A percentile compares a stretch with the other conserved stretches of the same genome.
These are phyloP conservation scores for Suhomyces faveliae DNA, from an alignment of 805 yeast species.

Conservation along the genomic window DNA sequence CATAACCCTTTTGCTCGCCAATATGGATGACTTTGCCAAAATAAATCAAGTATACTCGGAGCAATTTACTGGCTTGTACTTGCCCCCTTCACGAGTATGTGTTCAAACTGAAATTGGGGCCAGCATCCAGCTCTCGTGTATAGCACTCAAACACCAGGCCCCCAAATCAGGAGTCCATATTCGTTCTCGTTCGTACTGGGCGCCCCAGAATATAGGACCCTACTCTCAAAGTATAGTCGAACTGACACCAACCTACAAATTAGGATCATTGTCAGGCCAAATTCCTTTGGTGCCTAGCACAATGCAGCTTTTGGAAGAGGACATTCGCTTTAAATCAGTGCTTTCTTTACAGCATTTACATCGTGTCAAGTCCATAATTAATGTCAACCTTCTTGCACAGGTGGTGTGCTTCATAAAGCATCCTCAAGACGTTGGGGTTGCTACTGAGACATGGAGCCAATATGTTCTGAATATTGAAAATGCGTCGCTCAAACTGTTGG, in stretches of 20 bases:
- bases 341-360: slow-evolving; percentile 75
- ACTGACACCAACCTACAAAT: slow-evolving; percentile 31
- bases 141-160: slow-evolving; percentile 34
- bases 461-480: slow-evolving; percentile 28
- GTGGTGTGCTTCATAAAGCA: slow-evolving; percentile 57
- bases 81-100: slow-evolving; percentile 90
- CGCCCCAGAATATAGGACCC: slow-evolving; percentile 97
- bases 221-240: slow-evolving; percentile 81
- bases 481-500: slow-evolving; percentile 28
- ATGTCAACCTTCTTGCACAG: slow-evolving; percentile 42
- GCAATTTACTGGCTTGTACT: slow-evolving; percentile 53
- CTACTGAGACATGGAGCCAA: slow-evolving; percentile 43
- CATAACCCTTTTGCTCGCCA: slow-evolving; percentile 56
- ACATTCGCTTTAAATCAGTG: slow-evolving; percentile 33
- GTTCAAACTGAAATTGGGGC: slow-evolving; percentile 56
- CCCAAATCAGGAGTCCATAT: slow-evolving; percentile 76
- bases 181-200: slow-evolving; percentile 95
- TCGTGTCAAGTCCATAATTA: slow-evolving; percentile 57
- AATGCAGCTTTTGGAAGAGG: slow-evolving; percentile 47
- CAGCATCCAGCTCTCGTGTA: slow-evolving; percentile 60
- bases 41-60: slow-evolving; percentile 62
- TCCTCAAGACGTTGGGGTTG: slow-evolving; percentile 23
- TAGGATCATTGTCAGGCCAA: slow-evolving; percentile 81
- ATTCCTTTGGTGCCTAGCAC: slow-evolving; percentile 76
- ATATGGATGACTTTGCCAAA: slow-evolving; percentile 61